Evolutionary conservation across 495 filamentous ascomycete genomes (phyloP).

Genomic region (Penicillium coprophilum): DNA sequence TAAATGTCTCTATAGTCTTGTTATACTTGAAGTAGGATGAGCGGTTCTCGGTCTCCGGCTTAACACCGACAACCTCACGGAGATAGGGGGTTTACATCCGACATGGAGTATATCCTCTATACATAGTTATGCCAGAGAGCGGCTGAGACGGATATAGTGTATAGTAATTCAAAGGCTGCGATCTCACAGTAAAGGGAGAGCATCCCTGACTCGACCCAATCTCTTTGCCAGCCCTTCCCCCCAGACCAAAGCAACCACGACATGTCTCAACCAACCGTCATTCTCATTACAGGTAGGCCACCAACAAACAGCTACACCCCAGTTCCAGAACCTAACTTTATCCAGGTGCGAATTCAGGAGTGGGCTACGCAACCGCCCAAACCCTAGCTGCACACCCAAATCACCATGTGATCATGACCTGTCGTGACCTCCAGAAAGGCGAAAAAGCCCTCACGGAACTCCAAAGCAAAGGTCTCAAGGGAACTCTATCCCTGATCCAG

Average conservation of each 20-base stretch:
- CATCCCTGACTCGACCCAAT: neutral
- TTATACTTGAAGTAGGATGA: neutral
- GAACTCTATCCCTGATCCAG: constrained; percentile 25
- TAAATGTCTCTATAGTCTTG: neutral
- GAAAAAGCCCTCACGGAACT: constrained; percentile 22
- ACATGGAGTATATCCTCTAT: neutral
- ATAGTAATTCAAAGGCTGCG: neutral
- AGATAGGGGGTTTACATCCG: neutral
- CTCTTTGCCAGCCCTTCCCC: neutral
- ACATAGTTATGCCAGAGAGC: neutral
- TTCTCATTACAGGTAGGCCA: constrained; percentile 3
- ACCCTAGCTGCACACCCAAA: constrained; percentile 18
- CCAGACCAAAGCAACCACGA: neutral
- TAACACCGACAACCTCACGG: neutral
- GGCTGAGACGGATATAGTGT: neutral
- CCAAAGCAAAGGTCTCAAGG: constrained; percentile 14
- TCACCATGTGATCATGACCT: constrained; percentile 34
- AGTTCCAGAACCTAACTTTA: constrained; percentile 1
- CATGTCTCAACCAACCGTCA: constrained; percentile 4
- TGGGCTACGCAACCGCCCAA: constrained; percentile 32
- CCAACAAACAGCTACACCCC: neutral
- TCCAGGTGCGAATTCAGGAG: constrained; percentile 33
- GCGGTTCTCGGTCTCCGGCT: neutral
- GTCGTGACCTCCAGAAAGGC: constrained; percentile 26
- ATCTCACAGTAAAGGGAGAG: neutral